A percentile compares a stretch with the other conserved stretches of the same genome.
Conservation (phyloP, 305 asterid species). For the Solanum hybrid region DNA sequence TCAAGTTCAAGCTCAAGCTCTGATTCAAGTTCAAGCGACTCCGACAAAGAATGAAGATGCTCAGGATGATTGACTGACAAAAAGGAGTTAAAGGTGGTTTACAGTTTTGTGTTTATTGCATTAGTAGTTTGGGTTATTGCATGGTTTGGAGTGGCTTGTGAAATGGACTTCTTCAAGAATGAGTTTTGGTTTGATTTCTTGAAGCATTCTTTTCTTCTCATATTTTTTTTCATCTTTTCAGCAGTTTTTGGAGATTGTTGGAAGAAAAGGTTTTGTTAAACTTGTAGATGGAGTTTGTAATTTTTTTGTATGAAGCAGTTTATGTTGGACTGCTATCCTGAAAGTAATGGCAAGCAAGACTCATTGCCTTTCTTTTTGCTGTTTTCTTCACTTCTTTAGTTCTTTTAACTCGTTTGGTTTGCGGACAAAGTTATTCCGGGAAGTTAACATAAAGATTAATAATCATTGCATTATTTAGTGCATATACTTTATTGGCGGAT, state of each 20-base stretch:
- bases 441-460: neutral
- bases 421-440: neutral
- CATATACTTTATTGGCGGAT: neutral
- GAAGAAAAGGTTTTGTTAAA: constrained; percentile 6
- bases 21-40: constrained; percentile 43
- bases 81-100: neutral
- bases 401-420: neutral
- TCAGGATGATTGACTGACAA: neutral
- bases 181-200: constrained; percentile 49
- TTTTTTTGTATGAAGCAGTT: neutral
- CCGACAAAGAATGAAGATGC: constrained; percentile 34
- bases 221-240: neutral
- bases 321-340: neutral
- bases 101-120: neutral
- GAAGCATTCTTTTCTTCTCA: constrained; percentile 19
- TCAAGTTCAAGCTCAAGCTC: constrained; percentile 44
- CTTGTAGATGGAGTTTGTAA: neutral
- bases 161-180: constrained; percentile 42
- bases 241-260: constrained; percentile 27
- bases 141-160: constrained; percentile 15
- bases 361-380: neutral
- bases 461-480: neutral
- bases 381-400: neutral
- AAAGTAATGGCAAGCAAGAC: neutral
- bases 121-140: constrained; percentile 3